Conservation (phyloP, 2,329 filamentous ascomycete genomes). For the Drechslerella stenobrocha region DNA sequence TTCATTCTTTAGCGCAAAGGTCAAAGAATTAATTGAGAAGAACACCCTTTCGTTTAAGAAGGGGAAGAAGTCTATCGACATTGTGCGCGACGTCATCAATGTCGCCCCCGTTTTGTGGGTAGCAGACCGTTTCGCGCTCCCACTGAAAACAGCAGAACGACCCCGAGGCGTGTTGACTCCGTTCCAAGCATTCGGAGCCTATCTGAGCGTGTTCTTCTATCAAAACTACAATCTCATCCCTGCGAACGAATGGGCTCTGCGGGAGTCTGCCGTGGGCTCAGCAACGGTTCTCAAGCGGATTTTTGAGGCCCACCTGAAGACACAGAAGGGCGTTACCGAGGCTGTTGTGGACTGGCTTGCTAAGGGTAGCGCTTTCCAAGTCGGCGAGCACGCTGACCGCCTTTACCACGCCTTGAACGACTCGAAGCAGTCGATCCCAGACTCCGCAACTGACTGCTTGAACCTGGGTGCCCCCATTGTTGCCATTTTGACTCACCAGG, state of each 20-base stretch:
- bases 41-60: conserved; percentile 59
- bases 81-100: conserved; percentile 70
- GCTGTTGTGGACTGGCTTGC: conserved; percentile 59
- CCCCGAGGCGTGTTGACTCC: conserved; percentile 62
- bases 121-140: conserved; percentile 67
- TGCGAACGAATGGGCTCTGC: conserved; percentile 59
- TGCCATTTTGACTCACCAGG: conserved; percentile 62
- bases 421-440: conserved; percentile 58
- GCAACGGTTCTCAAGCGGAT: conserved; percentile 56
- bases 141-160: conserved; percentile 66
- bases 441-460: conserved; percentile 61
- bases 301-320: conserved; percentile 58
- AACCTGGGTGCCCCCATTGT: conserved; percentile 60
- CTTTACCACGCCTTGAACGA: conserved; percentile 60
- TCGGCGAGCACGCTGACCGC: conserved; percentile 60
- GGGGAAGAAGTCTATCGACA: conserved; percentile 59
- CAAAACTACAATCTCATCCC: conserved; percentile 63
- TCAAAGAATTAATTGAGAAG: conserved; percentile 58
- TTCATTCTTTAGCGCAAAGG: conserved; percentile 58
- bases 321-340: conserved; percentile 58
- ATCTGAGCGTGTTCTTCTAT: conserved; percentile 59
- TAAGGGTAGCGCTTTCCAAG: conserved; percentile 60
- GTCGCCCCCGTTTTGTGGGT: conserved; percentile 67
- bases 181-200: conserved; percentile 59
- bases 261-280: conserved; percentile 58